Evolutionary conservation across 2,329 filamentous ascomycete species (phyloP).

Genomic region (Fusarium pseudocircinatum): DNA sequence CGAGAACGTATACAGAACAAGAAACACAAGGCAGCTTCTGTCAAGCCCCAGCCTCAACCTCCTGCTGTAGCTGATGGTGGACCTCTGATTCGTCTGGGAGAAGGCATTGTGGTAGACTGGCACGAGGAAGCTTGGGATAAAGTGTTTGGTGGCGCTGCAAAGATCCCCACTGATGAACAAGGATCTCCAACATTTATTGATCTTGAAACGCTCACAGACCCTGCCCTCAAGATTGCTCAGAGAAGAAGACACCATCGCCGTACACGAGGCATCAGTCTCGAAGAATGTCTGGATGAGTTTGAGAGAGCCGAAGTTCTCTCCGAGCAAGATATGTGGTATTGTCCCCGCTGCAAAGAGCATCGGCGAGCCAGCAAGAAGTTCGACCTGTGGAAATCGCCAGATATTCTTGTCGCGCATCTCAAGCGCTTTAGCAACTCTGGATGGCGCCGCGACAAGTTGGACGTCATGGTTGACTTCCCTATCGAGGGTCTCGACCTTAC

Average conservation of each 20-base stretch:
- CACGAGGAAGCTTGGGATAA: conserved; percentile 72
- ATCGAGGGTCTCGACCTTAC: conserved; percentile 86
- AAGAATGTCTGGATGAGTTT: conserved; percentile 94
- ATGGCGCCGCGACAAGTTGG: conserved; percentile 87
- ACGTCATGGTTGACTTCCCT: conserved; percentile 90
- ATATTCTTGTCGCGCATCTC: conserved; percentile 93
- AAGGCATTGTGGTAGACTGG: conserved; percentile 92
- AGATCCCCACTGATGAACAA: conserved; percentile 55
- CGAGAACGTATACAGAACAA: conserved; percentile 57
- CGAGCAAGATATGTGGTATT: conserved; percentile 97
- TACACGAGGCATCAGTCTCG: conserved; percentile 77
- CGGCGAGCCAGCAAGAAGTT: conserved; percentile 94
- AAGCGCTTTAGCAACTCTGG: conserved; percentile 93
- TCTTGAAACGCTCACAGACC: conserved; percentile 65
- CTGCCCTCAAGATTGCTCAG: conserved; percentile 72
- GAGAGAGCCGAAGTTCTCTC: conserved; percentile 93
- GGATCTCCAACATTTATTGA: conserved; percentile 68
- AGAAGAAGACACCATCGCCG: conserved; percentile 66
- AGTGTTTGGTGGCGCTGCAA: conserved; percentile 68
- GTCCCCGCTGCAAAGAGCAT: conserved; percentile 93
- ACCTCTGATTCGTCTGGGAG: conserved; percentile 79
- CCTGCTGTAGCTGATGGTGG: conserved; percentile 58
- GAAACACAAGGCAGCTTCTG: conserved; percentile 46
- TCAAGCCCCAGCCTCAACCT: conserved; percentile 51
- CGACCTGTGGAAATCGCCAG: conserved; percentile 95